Evolutionary conservation across 2,329 filamentous ascomycete species (phyloP).

Genomic region (Aspergillus jensenii): DNA sequence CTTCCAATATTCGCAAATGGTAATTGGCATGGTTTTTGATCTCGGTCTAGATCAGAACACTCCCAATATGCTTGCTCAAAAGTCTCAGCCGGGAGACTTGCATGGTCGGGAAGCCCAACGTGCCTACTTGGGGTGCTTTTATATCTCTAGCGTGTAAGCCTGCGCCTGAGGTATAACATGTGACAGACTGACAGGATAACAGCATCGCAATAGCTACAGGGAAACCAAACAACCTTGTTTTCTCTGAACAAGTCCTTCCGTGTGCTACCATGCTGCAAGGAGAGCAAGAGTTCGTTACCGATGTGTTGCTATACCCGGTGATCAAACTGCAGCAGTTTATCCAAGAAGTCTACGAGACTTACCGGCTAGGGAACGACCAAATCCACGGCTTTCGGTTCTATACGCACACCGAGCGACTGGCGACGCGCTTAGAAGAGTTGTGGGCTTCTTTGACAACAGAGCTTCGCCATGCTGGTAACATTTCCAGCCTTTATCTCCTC

Average conservation of each 20-base stretch:
- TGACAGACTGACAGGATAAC: not conserved
- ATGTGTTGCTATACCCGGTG: not conserved
- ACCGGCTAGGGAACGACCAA: not conserved
- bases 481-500: not conserved
- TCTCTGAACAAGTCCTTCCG: not conserved
- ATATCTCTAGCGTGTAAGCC: slow-evolving; percentile 1
- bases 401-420: not conserved
- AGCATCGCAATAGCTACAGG: not conserved
- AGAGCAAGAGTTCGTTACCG: not conserved
- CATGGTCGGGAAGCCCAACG: not conserved
- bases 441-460: not conserved
- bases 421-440: not conserved
- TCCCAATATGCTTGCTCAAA: not conserved
- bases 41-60: not conserved
- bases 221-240: not conserved
- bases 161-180: too few relatives aligned
- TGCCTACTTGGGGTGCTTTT: slow-evolving; percentile 2
- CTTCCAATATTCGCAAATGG: slow-evolving; percentile 1
- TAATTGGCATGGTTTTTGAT: not conserved
- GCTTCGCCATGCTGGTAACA: not conserved
- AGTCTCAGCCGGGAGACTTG: not conserved
- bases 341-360: not conserved
- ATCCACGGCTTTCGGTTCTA: not conserved
- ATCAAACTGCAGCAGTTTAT: not conserved
- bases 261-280: not conserved